Conservation (phyloP, 2,329 filamentous ascomycete genomes). For the Conoideocrella luteorostrata region DNA sequence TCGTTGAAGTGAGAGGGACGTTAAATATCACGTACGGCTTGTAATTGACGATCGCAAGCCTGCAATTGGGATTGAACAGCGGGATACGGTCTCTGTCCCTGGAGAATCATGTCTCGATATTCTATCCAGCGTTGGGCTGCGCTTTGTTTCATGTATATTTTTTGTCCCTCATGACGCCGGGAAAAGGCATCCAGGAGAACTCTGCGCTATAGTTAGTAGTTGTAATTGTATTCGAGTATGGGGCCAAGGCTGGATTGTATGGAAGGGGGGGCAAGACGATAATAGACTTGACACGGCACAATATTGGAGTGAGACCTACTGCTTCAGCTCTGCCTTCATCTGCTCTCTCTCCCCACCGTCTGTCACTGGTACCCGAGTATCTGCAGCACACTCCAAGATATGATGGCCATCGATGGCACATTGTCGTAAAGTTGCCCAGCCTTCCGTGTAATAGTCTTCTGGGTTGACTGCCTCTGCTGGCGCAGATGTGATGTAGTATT, state of each 20-base stretch:
- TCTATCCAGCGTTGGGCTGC: conserved; percentile 56
- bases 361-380: conserved; percentile 50
- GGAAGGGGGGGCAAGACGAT: no score
- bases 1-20: no score
- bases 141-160: conserved; percentile 56
- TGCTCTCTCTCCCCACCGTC: conserved; percentile 53
- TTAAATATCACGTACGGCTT: conserved; percentile 38
- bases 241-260: no score
- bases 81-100: conserved; percentile 42
- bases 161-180: conserved; percentile 56
- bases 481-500: conserved; percentile 54
- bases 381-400: conserved; percentile 58
- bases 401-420: conserved; percentile 57
- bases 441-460: conserved; percentile 57
- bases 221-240: no score
- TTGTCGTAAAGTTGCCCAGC: conserved; percentile 56
- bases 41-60: conserved; percentile 50
- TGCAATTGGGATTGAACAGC: conserved; percentile 42
- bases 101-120: conserved; percentile 46
- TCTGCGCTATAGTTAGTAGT: conserved; percentile 27
- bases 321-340: conserved; percentile 54
- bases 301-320: conserved; percentile 49
- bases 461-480: conserved; percentile 47
- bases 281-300: no score
- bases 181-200: conserved; percentile 54